phyloP scores from a whole-genome alignment of 257 asterid species.

The Verbascum thapsus region DNA sequence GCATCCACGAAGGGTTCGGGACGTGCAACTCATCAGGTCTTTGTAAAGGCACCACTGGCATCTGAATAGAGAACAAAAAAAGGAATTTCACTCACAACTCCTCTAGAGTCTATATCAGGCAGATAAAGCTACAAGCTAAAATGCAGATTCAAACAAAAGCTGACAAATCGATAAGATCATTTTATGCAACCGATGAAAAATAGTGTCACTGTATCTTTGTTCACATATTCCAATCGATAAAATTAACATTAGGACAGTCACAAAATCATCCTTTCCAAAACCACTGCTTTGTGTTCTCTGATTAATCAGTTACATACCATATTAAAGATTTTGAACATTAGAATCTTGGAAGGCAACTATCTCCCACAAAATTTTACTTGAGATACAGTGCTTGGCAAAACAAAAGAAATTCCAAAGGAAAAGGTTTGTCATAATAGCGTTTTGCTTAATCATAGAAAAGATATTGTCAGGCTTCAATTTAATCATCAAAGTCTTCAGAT shows the following conservation, averaged over 20 bases:
- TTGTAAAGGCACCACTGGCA: conserved; percentile 90
- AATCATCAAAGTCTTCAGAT: conserved; percentile 45
- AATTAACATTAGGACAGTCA: conserved; percentile 12
- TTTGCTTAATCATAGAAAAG: conserved; percentile 12
- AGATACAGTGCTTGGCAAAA: background rate
- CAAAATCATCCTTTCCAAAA: conserved; percentile 7
- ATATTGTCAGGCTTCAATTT: conserved; percentile 21
- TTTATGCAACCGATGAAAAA: background rate
- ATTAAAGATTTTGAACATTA: conserved; percentile 10
- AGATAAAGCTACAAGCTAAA: background rate
- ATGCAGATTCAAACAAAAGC: conserved; percentile 2
- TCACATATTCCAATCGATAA: conserved; percentile 6
- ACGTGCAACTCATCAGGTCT: conserved; percentile 85
- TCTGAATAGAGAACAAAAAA: conserved; percentile 46
- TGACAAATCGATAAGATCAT: background rate
- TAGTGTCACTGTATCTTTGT: conserved; percentile 5
- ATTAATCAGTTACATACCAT: background rate
- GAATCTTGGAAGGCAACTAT: conserved; percentile 6
- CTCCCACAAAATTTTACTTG: conserved; percentile 17
- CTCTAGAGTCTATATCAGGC: background rate
- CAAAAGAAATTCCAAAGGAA: conserved; percentile 17
- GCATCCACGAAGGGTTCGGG: conserved; percentile 94
- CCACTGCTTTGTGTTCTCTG: background rate
- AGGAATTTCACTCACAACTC: conserved; percentile 21
- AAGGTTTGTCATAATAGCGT: conserved; percentile 6